Percentiles rank a stretch among this genome's conserved stretches.
Conservation (phyloP, 192 early-diverging fungal genomes). For the Geranomyces michiganensis region DNA sequence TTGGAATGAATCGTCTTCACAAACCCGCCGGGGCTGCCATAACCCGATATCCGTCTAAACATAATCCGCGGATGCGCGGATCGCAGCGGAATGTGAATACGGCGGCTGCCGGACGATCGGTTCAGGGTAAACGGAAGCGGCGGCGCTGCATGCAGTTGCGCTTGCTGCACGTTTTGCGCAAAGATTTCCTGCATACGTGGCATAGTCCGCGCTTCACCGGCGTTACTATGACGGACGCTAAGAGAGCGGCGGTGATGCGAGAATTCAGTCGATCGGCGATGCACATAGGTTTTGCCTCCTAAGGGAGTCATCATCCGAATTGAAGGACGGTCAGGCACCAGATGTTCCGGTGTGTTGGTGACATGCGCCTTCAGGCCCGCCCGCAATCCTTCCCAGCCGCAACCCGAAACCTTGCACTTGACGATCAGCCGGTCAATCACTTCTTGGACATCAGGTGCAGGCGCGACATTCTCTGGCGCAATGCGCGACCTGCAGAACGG, state of each 20-base stretch:
- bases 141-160: no score
- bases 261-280: background rate
- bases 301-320: no score
- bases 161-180: background rate
- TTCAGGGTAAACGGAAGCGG: background rate
- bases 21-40: background rate
- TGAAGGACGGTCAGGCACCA: no score
- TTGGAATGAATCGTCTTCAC: conserved; percentile 6
- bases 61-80: conserved; percentile 31
- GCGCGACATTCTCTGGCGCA: conserved; percentile 17
- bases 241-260: background rate
- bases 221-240: background rate
- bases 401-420: conserved; percentile 25
- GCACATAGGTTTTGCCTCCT: background rate
- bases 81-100: conserved; percentile 25
- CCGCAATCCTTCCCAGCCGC: conserved; percentile 20
- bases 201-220: background rate
- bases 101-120: background rate
- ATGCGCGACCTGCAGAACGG: conserved; percentile 28
- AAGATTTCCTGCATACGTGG: background rate
- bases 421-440: conserved; percentile 22
- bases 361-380: conserved; percentile 11
- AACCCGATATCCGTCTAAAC: conserved; percentile 22
- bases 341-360: background rate
- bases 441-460: conserved; percentile 23